phyloP scores from a whole-genome alignment of 768 basidiomycete species.

The Panus rudis region DNA sequence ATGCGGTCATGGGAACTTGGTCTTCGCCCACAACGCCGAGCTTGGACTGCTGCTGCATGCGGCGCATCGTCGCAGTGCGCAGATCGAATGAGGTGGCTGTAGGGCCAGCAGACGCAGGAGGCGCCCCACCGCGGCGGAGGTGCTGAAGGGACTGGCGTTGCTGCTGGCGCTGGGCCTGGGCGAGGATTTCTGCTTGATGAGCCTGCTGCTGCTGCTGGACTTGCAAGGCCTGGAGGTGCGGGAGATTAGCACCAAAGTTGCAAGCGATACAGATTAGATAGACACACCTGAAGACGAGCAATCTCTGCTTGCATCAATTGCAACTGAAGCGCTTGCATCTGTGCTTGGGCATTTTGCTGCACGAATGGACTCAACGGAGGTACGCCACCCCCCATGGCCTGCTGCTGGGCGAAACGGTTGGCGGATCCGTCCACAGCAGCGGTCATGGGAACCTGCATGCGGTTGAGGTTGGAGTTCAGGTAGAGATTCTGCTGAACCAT shows the following conservation, averaged over 20 bases:
- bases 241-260: slow-evolving; percentile 8
- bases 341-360: slow-evolving; percentile 31
- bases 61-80: slow-evolving; percentile 48
- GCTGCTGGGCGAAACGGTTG: slow-evolving; percentile 63
- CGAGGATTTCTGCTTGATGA: slow-evolving; percentile 64
- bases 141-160: slow-evolving; percentile 40
- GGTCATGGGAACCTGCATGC: slow-evolving; percentile 52
- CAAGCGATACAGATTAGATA: slow-evolving; percentile 2
- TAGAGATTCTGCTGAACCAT: slow-evolving; percentile 47
- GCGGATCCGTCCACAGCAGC: slow-evolving; percentile 63
- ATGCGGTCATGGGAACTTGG: slow-evolving; percentile 74
- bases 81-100: slow-evolving; percentile 57
- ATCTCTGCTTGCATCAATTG: slow-evolving; percentile 85
- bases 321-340: slow-evolving; percentile 65
- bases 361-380: slow-evolving; percentile 37
- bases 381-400: slow-evolving; percentile 45
- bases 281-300: slow-evolving; percentile 67
- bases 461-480: slow-evolving; percentile 31
- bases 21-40: slow-evolving; percentile 48
- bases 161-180: slow-evolving; percentile 52
- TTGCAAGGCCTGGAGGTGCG: slow-evolving; percentile 36
- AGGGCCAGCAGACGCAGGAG: slow-evolving; percentile 73
- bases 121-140: slow-evolving; percentile 45
- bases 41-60: slow-evolving; percentile 55
- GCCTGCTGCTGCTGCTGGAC: slow-evolving; percentile 56